Evolutionary conservation across 2,329 filamentous ascomycete species (phyloP).

Genomic region (Colletotrichum tofieldiae): DNA sequence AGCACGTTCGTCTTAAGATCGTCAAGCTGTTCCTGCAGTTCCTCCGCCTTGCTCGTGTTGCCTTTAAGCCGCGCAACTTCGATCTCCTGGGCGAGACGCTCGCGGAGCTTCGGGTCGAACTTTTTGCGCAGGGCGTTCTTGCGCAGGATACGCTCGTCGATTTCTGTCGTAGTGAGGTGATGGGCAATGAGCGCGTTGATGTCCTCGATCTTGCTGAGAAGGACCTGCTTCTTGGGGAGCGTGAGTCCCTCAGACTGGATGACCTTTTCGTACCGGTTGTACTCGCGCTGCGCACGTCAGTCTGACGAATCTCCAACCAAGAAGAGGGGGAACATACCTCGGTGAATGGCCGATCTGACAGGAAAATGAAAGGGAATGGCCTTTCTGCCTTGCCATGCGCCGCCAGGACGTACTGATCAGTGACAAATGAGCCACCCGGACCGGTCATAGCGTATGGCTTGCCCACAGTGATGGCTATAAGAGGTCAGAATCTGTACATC

Average conservation of each 20-base stretch:
- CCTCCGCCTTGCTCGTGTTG: slow-evolving; percentile 70
- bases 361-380: slow-evolving; percentile 91
- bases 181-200: slow-evolving; percentile 87
- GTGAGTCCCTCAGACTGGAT: slow-evolving; percentile 80
- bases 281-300: slow-evolving; percentile 73
- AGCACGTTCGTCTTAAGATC: slow-evolving; percentile 78
- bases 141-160: slow-evolving; percentile 83
- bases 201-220: slow-evolving; percentile 82
- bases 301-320: slow-evolving; percentile 7
- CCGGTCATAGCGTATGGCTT: slow-evolving; percentile 88
- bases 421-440: slow-evolving; percentile 84
- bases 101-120: slow-evolving; percentile 77
- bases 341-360: slow-evolving; percentile 89
- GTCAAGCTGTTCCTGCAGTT: slow-evolving; percentile 74
- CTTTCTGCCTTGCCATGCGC: slow-evolving; percentile 87
- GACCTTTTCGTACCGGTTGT: slow-evolving; percentile 83
- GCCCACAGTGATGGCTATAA: slow-evolving; percentile 81
- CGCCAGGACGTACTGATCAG: slow-evolving; percentile 86
- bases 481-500: slow-evolving; percentile 33
- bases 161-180: slow-evolving; percentile 86
- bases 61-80: slow-evolving; percentile 77
- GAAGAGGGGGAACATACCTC: slow-evolving; percentile 69
- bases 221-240: slow-evolving; percentile 79
- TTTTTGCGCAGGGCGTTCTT: slow-evolving; percentile 78
- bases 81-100: slow-evolving; percentile 75